Percentiles rank a stretch among this genome's conserved stretches.
phyloP scores from a whole-genome alignment of 768 basidiomycete genomes.

The Tulasnella sp. region DNA sequence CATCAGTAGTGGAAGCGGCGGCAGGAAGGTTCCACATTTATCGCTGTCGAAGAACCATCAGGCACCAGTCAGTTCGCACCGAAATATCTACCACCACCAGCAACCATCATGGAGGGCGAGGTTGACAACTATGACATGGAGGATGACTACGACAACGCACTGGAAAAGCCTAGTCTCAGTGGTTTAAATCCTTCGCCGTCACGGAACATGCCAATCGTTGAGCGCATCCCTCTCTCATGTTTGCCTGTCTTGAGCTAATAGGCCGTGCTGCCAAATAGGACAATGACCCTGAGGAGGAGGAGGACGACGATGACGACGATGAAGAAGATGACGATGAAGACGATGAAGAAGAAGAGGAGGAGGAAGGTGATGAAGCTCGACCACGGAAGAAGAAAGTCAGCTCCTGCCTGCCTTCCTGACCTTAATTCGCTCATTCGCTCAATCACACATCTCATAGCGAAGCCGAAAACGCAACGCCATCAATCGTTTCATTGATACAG shows the following conservation, averaged over 20 bases:
- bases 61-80: background rate
- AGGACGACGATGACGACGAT: conserved; percentile 35
- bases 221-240: background rate
- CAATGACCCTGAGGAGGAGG: conserved; percentile 27
- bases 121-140: conserved; percentile 29
- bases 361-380: conserved; percentile 32
- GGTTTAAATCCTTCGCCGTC: background rate
- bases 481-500: conserved; percentile 87
- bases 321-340: conserved; percentile 48
- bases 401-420: background rate
- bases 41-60: too few relatives aligned
- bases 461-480: conserved; percentile 34
- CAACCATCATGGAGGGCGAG: conserved; percentile 32
- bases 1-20: background rate
- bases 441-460: conserved; percentile 36
- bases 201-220: background rate
- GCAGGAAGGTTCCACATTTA: too few relatives aligned
- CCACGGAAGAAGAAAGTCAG: conserved; percentile 52
- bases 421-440: conserved; percentile 4
- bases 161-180: background rate
- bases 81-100: background rate
- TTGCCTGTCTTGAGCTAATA: background rate
- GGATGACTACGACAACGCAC: conserved; percentile 15
- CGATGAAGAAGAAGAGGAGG: conserved; percentile 41
- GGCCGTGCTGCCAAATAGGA: background rate